These are phyloP conservation scores for Bolboschoenus planiculmis DNA, from an alignment of 176 grass and related monocot species.

Conservation along the genomic window DNA sequence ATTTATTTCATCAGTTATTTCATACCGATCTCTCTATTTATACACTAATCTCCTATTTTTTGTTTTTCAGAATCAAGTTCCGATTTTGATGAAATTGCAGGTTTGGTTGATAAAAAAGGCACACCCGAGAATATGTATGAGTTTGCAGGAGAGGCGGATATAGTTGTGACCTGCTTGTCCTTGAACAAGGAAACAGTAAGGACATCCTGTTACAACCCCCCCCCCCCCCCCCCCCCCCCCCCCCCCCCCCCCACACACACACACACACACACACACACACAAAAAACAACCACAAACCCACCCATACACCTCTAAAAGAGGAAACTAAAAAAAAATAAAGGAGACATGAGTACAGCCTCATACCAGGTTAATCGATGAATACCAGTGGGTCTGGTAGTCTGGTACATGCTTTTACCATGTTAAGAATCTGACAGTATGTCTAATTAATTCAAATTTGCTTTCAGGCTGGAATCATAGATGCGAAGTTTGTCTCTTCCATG, in stretches of 20 bases:
- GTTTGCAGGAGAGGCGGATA: constrained; percentile 75
- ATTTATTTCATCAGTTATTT: neutral
- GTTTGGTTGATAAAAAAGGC: constrained; percentile 76
- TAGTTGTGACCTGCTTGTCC: constrained; percentile 70
- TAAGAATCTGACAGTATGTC: neutral
- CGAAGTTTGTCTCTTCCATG: constrained; percentile 75
- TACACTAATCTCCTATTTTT: constrained; percentile 2
- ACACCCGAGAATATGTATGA: constrained; percentile 50
- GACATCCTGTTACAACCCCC: neutral
- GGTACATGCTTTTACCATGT: neutral
- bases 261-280: neutral
- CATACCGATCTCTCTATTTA: neutral
- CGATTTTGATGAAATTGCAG: constrained; percentile 40
- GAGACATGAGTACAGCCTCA: neutral
- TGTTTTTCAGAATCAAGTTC: constrained; percentile 21
- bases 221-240: too few species aligned
- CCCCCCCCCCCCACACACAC: too few species aligned
- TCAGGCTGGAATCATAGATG: constrained; percentile 64
- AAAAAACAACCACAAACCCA: neutral
- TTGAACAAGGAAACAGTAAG: constrained; percentile 69
- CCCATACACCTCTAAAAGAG: neutral
- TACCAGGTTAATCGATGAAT: neutral
- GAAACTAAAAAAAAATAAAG: neutral
- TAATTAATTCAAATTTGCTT: constrained; percentile 27
- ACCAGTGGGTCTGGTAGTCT: neutral